Evolutionary conservation across 305 asterid species (phyloP).

Genomic region (Rubia peregrina): DNA sequence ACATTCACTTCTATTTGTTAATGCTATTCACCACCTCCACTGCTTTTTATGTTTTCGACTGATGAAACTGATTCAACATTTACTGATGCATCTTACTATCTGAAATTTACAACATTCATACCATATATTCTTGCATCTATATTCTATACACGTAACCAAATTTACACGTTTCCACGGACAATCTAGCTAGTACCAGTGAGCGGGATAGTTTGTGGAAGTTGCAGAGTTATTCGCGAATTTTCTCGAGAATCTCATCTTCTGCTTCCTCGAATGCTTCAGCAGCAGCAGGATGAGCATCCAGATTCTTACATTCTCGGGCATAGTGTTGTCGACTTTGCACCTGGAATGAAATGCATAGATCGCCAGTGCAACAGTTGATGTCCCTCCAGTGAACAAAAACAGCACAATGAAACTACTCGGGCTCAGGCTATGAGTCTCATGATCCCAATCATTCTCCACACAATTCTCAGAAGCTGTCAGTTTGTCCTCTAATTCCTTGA

Average conservation of each 20-base stretch:
- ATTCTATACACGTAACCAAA: background rate
- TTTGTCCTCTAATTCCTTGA: slow-evolving; percentile 25
- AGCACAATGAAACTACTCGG: slow-evolving; percentile 29
- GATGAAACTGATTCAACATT: background rate
- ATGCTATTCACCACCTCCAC: too few relatives aligned
- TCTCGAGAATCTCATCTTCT: slow-evolving; percentile 11
- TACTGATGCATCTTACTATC: background rate
- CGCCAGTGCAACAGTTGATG: slow-evolving; percentile 29
- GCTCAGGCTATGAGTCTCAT: slow-evolving; percentile 25
- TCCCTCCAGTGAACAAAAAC: slow-evolving; percentile 27
- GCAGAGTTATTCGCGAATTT: background rate
- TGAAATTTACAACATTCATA: background rate
- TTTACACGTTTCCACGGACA: background rate
- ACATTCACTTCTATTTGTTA: too few relatives aligned
- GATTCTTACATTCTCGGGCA: background rate
- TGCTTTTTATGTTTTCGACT: too few relatives aligned
- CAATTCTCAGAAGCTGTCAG: slow-evolving; percentile 27
- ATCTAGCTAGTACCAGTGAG: background rate
- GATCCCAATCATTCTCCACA: slow-evolving; percentile 21
- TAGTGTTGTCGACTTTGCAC: background rate
- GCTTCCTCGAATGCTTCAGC: slow-evolving; percentile 9
- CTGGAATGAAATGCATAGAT: slow-evolving; percentile 20
- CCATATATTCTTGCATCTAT: background rate
- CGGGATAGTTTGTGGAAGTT: background rate
- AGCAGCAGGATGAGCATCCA: background rate